A percentile compares a stretch with the other conserved stretches of the same genome.
phyloP scores from a whole-genome alignment of 2,329 filamentous ascomycete genomes.

The Cladosporium cucumerinum region DNA sequence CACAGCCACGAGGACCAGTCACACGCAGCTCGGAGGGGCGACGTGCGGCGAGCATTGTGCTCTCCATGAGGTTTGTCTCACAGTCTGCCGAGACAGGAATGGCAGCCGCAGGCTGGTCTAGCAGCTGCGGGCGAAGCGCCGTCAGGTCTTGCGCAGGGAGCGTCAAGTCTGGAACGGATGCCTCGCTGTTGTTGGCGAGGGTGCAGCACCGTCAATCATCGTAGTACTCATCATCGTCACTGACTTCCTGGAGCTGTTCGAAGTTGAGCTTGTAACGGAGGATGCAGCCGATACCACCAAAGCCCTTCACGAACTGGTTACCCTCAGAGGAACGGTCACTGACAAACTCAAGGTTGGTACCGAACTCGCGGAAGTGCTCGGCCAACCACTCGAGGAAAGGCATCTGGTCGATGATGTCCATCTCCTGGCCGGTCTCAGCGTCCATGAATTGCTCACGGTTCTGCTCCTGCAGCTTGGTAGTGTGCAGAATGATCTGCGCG shows the following conservation, averaged over 20 bases:
- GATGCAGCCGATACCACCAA: slow-evolving; percentile 95
- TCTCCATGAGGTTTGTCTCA: slow-evolving; percentile 15
- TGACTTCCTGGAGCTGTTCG: slow-evolving; percentile 90
- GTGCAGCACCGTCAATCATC: slow-evolving; percentile 76
- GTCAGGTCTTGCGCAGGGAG: slow-evolving; percentile 48
- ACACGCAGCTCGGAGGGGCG: slow-evolving; percentile 16
- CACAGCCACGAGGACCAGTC: slow-evolving; percentile 12
- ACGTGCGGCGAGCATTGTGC: slow-evolving; percentile 5
- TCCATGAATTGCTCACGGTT: slow-evolving; percentile 87
- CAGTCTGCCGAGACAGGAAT: slow-evolving; percentile 27
- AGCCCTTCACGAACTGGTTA: slow-evolving; percentile 99
- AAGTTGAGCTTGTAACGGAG: slow-evolving; percentile 99
- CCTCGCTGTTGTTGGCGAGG: slow-evolving; percentile 65
- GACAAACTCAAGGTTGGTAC: slow-evolving; percentile 92
- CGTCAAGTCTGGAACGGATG: slow-evolving; percentile 63
- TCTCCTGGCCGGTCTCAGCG: slow-evolving; percentile 92
- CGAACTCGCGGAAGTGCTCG: slow-evolving; percentile 97
- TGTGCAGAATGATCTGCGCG: slow-evolving; percentile 73
- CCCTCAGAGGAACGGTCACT: slow-evolving; percentile 96
- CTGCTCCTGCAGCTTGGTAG: slow-evolving; percentile 78
- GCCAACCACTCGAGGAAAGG: slow-evolving; percentile 99
- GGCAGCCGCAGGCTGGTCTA: slow-evolving; percentile 28
- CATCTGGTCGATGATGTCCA: slow-evolving; percentile 84
- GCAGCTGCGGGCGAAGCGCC: slow-evolving; percentile 43
- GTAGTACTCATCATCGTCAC: slow-evolving; percentile 81